Conservation (phyloP, 1,284 basidiomycete species). For the Takashimella koratensis region DNA sequence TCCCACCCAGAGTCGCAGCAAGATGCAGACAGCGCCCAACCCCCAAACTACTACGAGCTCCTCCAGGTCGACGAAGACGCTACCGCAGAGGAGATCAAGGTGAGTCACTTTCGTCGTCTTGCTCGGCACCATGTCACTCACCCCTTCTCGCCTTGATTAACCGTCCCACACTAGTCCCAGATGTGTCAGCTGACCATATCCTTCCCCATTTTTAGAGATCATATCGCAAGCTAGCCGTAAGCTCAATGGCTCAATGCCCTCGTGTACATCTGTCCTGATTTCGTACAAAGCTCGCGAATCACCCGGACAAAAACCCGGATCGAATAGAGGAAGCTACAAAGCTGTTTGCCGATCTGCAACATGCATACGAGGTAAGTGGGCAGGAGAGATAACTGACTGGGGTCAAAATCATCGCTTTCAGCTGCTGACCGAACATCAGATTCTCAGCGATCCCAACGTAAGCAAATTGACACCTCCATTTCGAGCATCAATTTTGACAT, state of each 20-base stretch:
- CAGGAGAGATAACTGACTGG: too few species aligned
- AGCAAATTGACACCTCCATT: conserved; percentile 25
- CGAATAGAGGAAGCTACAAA: conserved; percentile 81
- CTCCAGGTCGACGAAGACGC: conserved; percentile 75
- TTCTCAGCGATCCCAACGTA: conserved; percentile 88
- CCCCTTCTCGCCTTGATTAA: too few species aligned
- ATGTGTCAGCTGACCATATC: conserved; percentile 15
- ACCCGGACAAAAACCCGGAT: conserved; percentile 83
- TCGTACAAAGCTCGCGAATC: conserved; percentile 61
- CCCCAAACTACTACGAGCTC: conserved; percentile 71
- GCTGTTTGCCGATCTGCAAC: conserved; percentile 82
- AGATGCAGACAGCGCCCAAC: conserved; percentile 6
- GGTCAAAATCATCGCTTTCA: background rate
- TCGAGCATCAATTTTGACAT: background rate
- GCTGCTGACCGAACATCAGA: conserved; percentile 49
- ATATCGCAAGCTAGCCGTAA: conserved; percentile 69
- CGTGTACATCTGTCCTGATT: conserved; percentile 2
- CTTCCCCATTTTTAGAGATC: conserved; percentile 57
- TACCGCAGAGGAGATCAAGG: conserved; percentile 83
- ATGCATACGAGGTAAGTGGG: conserved; percentile 81
- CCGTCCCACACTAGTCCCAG: too few species aligned
- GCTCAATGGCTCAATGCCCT: too few species aligned
- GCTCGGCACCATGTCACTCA: too few species aligned
- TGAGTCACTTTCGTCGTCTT: conserved; percentile 34
- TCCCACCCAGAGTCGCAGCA: conserved; percentile 16